Conservation (phyloP, 768 basidiomycete genomes). For the Megacollybia marginata region DNA sequence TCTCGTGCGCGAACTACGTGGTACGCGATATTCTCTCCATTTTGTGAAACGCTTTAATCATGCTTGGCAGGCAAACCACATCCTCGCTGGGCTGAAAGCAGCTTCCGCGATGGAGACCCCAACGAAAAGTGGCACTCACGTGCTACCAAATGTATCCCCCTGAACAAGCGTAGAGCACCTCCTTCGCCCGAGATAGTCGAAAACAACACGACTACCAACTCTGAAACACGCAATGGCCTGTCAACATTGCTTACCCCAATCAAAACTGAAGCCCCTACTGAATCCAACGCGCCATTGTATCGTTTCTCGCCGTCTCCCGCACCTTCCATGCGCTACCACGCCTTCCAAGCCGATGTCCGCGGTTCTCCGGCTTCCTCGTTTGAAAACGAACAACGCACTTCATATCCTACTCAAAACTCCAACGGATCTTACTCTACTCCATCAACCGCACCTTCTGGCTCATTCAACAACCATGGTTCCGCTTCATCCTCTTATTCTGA, state of each 20-base stretch:
- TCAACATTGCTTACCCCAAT: constrained; percentile 35
- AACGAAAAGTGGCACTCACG: constrained; percentile 85
- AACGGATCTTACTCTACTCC: constrained; percentile 12
- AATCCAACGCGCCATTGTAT: constrained; percentile 49
- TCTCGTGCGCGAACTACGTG: constrained; percentile 81
- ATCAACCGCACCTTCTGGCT: constrained; percentile 18
- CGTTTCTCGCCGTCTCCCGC: constrained; percentile 61
- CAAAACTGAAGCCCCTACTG: constrained; percentile 56
- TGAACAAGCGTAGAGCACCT: constrained; percentile 30
- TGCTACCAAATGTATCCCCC: constrained; percentile 57
- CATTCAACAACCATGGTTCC: constrained; percentile 19
- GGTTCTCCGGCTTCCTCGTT: constrained; percentile 28
- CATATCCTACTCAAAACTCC: constrained; percentile 17
- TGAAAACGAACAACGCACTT: constrained; percentile 28
- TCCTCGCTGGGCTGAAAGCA: constrained; percentile 78
- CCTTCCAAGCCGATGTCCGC: constrained; percentile 39
- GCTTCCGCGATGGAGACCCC: constrained; percentile 72
- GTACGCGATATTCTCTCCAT: constrained; percentile 25
- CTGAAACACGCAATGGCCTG: constrained; percentile 20
- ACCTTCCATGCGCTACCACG: constrained; percentile 47
- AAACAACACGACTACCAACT: not conserved
- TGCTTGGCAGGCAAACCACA: constrained; percentile 65
- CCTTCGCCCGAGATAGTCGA: constrained; percentile 8
- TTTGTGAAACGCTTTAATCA: constrained; percentile 7
- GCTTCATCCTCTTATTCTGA: constrained; percentile 32